Evolutionary conservation across 805 yeast genomes (phyloP).

Genomic region (Yarrowia sp.): DNA sequence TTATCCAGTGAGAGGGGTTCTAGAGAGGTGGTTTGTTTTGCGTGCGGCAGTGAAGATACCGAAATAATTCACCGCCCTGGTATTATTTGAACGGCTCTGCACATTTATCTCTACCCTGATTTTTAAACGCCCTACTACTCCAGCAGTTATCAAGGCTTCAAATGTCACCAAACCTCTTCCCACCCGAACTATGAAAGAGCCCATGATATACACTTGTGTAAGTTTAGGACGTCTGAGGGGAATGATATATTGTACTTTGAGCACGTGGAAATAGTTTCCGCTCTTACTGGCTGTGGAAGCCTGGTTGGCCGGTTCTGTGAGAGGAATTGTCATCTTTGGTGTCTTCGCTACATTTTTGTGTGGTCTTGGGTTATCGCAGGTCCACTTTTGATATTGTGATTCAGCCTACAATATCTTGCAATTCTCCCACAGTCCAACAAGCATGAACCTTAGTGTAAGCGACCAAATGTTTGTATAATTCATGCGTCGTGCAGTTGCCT

Average conservation of each 20-base stretch:
- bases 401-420: no score
- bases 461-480: slow-evolving; percentile 36
- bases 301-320: background rate
- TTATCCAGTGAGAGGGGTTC: slow-evolving; percentile 35
- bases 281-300: background rate
- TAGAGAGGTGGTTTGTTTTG: background rate
- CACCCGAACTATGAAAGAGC: slow-evolving; percentile 14
- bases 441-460: slow-evolving; percentile 29
- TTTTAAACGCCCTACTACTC: background rate
- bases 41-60: background rate
- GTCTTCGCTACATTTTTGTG: background rate
- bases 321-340: background rate
- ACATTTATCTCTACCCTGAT: background rate
- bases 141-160: background rate
- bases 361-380: no score
- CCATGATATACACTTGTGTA: slow-evolving; percentile 31
- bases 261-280: slow-evolving; percentile 14
- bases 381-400: no score
- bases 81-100: no score
- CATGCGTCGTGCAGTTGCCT: slow-evolving; percentile 37
- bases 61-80: no score
- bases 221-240: slow-evolving; percentile 39
- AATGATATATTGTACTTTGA: slow-evolving; percentile 18
- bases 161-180: background rate
- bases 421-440: slow-evolving; percentile 13